Evolutionary conservation across 768 basidiomycete genomes (phyloP).

Genomic region (Rhodotorula sphaerocarpa): DNA sequence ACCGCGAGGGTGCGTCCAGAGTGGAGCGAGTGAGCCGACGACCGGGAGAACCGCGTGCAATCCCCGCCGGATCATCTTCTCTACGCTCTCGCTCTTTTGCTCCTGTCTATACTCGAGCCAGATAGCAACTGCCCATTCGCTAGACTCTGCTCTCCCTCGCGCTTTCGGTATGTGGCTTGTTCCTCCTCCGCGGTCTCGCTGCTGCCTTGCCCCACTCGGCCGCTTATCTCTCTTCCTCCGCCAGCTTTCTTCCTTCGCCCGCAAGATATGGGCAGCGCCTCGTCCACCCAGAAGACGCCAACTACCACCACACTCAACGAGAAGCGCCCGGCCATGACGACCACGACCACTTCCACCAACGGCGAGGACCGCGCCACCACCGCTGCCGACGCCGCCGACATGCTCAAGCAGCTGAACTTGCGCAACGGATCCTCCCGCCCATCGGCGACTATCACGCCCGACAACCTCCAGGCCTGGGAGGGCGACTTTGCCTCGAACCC

Average conservation of each 20-base stretch:
- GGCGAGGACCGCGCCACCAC: not conserved
- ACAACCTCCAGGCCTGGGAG: constrained; percentile 38
- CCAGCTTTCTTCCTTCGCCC: not conserved
- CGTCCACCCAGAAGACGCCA: not conserved
- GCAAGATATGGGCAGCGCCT: not conserved
- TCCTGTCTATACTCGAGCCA: no score
- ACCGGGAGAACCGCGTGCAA: no score
- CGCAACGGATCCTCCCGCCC: not conserved
- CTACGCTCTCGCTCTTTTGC: no score
- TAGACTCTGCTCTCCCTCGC: no score
- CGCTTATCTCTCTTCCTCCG: not conserved
- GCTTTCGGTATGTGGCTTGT: no score
- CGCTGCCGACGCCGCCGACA: constrained; percentile 10
- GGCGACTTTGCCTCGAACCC: constrained; percentile 33
- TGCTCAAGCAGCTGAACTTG: constrained; percentile 20
- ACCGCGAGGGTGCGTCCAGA: no score
- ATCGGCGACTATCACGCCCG: constrained; percentile 21
- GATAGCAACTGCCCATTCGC: no score
- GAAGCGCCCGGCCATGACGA: not conserved
- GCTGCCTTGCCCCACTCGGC: not conserved
- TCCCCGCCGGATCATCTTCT: no score
- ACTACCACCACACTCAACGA: not conserved
- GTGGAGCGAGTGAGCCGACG: no score
- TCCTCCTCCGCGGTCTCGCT: no score
- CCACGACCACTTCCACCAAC: not conserved